Percentiles rank a stretch among this genome's conserved stretches.
Evolutionary conservation across 2,329 filamentous ascomycete species (phyloP).

Genomic region (Albophoma yamanashiensis): DNA sequence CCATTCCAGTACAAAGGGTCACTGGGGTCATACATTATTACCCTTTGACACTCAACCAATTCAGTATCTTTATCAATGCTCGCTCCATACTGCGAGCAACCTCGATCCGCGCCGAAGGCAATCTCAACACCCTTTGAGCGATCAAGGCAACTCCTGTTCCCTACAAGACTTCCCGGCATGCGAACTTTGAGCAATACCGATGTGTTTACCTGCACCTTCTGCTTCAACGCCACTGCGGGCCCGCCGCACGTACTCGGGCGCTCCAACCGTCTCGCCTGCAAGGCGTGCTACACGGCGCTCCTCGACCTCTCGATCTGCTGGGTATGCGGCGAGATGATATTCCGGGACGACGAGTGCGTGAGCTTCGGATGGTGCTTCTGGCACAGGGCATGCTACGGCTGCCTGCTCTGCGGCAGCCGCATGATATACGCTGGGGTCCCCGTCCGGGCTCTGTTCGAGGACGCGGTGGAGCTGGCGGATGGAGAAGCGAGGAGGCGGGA

Average conservation of each 20-base stretch:
- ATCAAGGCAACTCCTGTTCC: neutral
- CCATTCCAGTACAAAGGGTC: neutral
- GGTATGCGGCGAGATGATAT: slow-evolving; percentile 46
- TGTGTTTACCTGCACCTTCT: slow-evolving; percentile 45
- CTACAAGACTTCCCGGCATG: neutral
- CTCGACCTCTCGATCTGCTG: slow-evolving; percentile 45
- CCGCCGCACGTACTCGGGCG: slow-evolving; percentile 31
- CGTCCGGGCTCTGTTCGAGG: slow-evolving; percentile 22
- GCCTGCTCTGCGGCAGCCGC: slow-evolving; percentile 37
- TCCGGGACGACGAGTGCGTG: slow-evolving; percentile 41
- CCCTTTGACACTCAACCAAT: too few relatives aligned
- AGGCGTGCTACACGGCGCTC: slow-evolving; percentile 33
- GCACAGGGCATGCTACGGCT: slow-evolving; percentile 46
- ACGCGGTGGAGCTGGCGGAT: neutral
- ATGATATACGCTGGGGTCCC: slow-evolving; percentile 22
- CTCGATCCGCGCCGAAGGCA: neutral
- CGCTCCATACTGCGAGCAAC: neutral
- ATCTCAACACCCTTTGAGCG: neutral
- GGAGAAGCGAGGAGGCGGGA: slow-evolving; percentile 21
- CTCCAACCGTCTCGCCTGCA: slow-evolving; percentile 37
- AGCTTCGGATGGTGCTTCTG: slow-evolving; percentile 52
- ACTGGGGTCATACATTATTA: neutral
- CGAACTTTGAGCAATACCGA: neutral
- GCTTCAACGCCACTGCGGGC: slow-evolving; percentile 30
- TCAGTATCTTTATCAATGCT: neutral